These are phyloP conservation scores for Globisporangium polare DNA, from an alignment of 352 stramenopile species.

Conservation along the genomic window DNA sequence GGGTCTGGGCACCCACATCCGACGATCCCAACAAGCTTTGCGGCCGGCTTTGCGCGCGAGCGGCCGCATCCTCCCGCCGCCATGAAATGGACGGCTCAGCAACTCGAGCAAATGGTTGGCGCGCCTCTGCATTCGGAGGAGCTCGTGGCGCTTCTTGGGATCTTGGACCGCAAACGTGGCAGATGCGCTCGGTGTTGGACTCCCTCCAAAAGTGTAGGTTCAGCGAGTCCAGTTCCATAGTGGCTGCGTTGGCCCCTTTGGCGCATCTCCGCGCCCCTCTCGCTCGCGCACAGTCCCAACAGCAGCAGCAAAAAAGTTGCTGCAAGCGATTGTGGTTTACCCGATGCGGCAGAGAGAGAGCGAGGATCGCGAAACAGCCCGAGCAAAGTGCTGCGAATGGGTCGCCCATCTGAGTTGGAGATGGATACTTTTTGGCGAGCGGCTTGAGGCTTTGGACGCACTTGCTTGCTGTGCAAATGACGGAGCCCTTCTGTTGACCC, in stretches of 20 bases:
- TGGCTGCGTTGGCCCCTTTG: too few species aligned
- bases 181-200: slow-evolving; percentile 10
- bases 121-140: too few species aligned
- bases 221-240: too few species aligned
- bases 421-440: neutral
- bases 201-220: slow-evolving; percentile 12
- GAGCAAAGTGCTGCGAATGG: neutral
- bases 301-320: neutral
- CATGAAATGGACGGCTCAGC: too few species aligned
- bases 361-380: too few species aligned
- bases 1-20: too few species aligned
- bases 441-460: too few species aligned
- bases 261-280: too few species aligned
- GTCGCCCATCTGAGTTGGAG: neutral
- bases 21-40: too few species aligned
- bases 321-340: neutral
- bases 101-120: too few species aligned
- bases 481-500: neutral
- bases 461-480: neutral
- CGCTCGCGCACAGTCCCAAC: neutral
- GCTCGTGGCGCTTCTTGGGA: neutral
- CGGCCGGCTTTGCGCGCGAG: too few species aligned
- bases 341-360: neutral
- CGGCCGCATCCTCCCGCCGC: too few species aligned
- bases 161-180: neutral